These are phyloP conservation scores for Pseudopithomyces chartarum DNA, from an alignment of 2,329 filamentous ascomycete species.

Conservation along the genomic window DNA sequence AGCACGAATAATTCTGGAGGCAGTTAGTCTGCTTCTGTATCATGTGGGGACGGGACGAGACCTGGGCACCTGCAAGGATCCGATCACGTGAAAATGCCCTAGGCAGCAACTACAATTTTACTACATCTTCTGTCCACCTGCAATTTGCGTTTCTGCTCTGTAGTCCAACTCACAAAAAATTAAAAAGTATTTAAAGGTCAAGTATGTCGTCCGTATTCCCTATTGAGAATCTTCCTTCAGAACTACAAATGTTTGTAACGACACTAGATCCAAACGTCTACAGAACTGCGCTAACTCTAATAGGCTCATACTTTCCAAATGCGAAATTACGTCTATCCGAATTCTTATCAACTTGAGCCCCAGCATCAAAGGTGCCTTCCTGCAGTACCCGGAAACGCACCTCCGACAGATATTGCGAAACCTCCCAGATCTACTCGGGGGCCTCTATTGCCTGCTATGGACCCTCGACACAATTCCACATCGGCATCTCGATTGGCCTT, in stretches of 20 bases:
- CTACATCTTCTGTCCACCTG: too few species aligned
- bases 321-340: neutral
- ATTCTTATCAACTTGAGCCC: neutral
- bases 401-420: neutral
- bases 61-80: too few species aligned
- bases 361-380: neutral
- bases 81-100: too few species aligned
- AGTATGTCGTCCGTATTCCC: neutral
- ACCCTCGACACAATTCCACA: neutral
- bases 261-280: neutral
- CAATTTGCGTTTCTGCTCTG: too few species aligned
- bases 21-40: too few species aligned
- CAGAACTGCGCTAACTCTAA: neutral
- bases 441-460: neutral
- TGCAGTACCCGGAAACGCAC: neutral
- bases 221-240: neutral
- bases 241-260: neutral
- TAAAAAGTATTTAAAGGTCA: neutral
- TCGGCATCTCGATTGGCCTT: neutral
- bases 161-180: too few species aligned
- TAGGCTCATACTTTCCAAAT: constrained; percentile 1
- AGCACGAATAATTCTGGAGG: too few species aligned
- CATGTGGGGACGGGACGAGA: too few species aligned
- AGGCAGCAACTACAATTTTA: too few species aligned
- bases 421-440: neutral